phyloP scores from a whole-genome alignment of 2,329 filamentous ascomycete species.

The Nannizziopsis arthrosporioides region DNA sequence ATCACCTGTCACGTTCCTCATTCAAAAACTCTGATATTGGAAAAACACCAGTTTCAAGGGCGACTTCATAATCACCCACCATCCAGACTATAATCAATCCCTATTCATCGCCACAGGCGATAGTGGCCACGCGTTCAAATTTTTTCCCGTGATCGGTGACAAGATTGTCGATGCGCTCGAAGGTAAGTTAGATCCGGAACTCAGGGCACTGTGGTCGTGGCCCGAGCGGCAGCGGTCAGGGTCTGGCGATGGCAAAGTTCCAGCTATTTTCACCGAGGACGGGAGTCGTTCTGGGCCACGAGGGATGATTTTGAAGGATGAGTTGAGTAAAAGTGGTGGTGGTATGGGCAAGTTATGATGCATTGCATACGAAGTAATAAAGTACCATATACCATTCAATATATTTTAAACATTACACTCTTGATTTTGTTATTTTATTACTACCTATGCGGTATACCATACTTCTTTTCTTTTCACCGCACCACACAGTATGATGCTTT shows the following conservation, averaged over 20 bases:
- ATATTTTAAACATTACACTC: too few relatives aligned
- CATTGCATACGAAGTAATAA: too few relatives aligned
- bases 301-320: slow-evolving; percentile 28
- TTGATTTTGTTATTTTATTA: too few relatives aligned
- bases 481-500: neutral
- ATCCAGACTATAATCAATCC: slow-evolving; percentile 43
- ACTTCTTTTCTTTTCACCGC: slow-evolving; percentile 3
- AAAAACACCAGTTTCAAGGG: slow-evolving; percentile 42
- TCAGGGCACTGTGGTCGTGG: slow-evolving; percentile 36
- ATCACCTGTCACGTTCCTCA: neutral
- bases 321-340: slow-evolving; percentile 26
- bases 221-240: slow-evolving; percentile 15
- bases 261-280: slow-evolving; percentile 25
- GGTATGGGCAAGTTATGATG: slow-evolving; percentile 13
- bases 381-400: too few relatives aligned
- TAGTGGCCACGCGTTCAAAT: slow-evolving; percentile 45
- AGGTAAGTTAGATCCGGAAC: slow-evolving; percentile 32
- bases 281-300: slow-evolving; percentile 29
- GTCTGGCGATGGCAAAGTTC: slow-evolving; percentile 12
- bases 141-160: slow-evolving; percentile 43
- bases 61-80: slow-evolving; percentile 60
- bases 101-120: slow-evolving; percentile 44
- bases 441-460: slow-evolving; percentile 9
- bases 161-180: slow-evolving; percentile 40
- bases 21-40: neutral